Conservation (phyloP, 345 rosid genomes). For the Linum lewisii region DNA sequence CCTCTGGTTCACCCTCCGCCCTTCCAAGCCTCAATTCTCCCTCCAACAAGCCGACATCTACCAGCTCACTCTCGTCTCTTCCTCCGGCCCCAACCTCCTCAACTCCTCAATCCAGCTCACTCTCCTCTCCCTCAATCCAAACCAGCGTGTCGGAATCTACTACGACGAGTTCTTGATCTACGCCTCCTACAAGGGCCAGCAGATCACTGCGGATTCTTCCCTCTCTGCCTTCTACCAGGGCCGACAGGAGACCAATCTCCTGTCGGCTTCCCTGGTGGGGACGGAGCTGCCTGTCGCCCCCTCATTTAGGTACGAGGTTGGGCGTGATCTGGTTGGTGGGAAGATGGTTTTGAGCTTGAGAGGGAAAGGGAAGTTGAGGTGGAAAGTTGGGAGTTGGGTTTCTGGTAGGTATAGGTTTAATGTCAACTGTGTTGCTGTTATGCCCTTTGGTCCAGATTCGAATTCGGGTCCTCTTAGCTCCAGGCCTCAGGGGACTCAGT, state of each 20-base stretch:
- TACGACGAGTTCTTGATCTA: slow-evolving; percentile 58
- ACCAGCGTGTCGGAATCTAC: slow-evolving; percentile 67
- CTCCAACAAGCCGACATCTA: slow-evolving; percentile 50
- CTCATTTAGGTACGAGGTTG: slow-evolving; percentile 51
- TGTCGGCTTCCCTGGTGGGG: slow-evolving; percentile 59
- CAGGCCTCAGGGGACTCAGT: slow-evolving; percentile 43
- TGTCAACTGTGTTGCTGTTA: slow-evolving; percentile 51
- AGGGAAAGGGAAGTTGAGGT: slow-evolving; percentile 56
- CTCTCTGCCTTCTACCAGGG: slow-evolving; percentile 80
- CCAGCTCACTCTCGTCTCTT: slow-evolving; percentile 50
- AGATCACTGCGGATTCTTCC: slow-evolving; percentile 45
- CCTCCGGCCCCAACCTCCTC: slow-evolving; percentile 50
- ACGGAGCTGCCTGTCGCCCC: slow-evolving; percentile 50
- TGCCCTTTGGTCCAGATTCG: slow-evolving; percentile 41
- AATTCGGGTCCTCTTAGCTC: slow-evolving; percentile 40
- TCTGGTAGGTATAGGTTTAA: slow-evolving; percentile 55
- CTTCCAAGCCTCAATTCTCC: slow-evolving; percentile 61
- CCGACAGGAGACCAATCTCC: slow-evolving; percentile 44
- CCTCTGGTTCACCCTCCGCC: slow-evolving; percentile 66
- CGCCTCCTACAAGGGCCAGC: slow-evolving; percentile 69
- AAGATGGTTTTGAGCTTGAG: slow-evolving; percentile 41
- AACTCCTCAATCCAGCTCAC: slow-evolving; percentile 76
- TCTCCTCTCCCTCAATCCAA: slow-evolving; percentile 51
- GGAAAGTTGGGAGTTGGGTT: slow-evolving; percentile 90
- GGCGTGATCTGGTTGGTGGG: slow-evolving; percentile 49